Base-by-base conservation (phyloP, 805 yeast genomes). In the Ogataea ganodermae region DNA sequence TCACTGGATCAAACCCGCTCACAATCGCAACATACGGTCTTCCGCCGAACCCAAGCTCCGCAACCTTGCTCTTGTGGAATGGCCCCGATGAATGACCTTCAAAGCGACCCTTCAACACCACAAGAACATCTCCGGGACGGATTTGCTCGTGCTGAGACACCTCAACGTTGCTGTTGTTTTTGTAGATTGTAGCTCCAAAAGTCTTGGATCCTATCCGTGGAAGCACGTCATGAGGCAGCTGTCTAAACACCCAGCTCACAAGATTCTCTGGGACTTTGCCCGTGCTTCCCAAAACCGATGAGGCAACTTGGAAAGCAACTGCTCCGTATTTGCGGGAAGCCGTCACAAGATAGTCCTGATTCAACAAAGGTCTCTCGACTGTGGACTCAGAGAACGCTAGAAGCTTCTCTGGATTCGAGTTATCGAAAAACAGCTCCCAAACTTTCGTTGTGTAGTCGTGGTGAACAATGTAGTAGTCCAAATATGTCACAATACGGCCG, bases 81-180 rank as follows among this genome's bases (percentile, higher is more conserved):
- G 60, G 57, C 14, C 58, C 59, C 18, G 82, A 78, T 44, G 76
- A 75, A 56, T 83, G 88, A 6, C 83, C 79, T 52, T 78, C 80
- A 67, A 92, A 91, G 50, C 77, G 77, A 6, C 89, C 96, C 46
- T 81, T 81, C 58, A 83, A 79, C 52, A 89, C 78, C 43, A 89
- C 86, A 35, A 89, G 67, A 8, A 92, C 74, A 65, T 94, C 98
- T 50, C 99, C 99, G 0, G 95, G 84, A 40, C 78, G 74, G 45
- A 90, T 78, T 33, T 81, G 86, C 45, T 81, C 89, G 24, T 68
- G 58, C 55, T 78, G 81, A 13, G 74, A 67, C 6, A 81, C 76
- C 6, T 73, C 71, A 2, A 72, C 58, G 37, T 80, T 75, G 58
- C 74, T 75, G 49, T 78, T 66, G 54, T 77, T 86, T 53, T 73